These are phyloP conservation scores for Boletus rubescentipes DNA, from an alignment of 768 basidiomycete species.

Conservation along the genomic window DNA sequence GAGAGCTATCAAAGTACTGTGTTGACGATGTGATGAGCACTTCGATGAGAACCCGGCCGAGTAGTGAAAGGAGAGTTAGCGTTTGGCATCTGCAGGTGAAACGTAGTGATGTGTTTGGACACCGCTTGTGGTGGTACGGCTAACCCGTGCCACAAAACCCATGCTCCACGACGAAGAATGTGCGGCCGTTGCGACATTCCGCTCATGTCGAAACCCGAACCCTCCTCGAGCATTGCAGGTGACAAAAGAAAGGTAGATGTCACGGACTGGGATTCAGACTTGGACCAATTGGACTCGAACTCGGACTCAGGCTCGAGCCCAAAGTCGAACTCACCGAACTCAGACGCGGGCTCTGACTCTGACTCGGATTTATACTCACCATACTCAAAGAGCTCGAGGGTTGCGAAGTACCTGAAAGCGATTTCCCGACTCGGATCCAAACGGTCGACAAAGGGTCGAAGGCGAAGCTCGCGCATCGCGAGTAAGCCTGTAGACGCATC, in stretches of 20 bases:
- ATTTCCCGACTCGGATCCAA: neutral
- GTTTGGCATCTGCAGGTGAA: slow-evolving; percentile 23
- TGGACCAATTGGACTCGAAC: too few relatives aligned
- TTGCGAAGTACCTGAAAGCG: slow-evolving; percentile 18
- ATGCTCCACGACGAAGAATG: slow-evolving; percentile 34
- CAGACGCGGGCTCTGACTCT: slow-evolving; percentile 15
- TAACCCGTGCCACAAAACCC: too few relatives aligned
- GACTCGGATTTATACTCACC: slow-evolving; percentile 14
- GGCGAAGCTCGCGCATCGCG: slow-evolving; percentile 69
- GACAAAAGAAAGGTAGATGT: slow-evolving; percentile 44
- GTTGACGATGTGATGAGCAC: slow-evolving; percentile 21
- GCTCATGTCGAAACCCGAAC: slow-evolving; percentile 27
- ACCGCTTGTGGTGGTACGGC: too few relatives aligned
- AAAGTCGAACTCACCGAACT: too few relatives aligned
- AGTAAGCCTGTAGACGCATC: slow-evolving; percentile 25
- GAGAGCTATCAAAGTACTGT: slow-evolving; percentile 19
- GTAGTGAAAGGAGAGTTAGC: slow-evolving; percentile 22
- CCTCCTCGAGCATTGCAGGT: too few relatives aligned
- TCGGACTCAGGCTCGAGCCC: too few relatives aligned
- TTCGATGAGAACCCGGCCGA: slow-evolving; percentile 22
- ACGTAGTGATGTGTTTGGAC: too few relatives aligned
- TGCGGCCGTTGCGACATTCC: slow-evolving; percentile 30
- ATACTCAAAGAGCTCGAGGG: slow-evolving; percentile 15
- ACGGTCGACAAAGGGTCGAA: slow-evolving; percentile 29
- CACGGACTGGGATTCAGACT: too few relatives aligned